phyloP scores from a whole-genome alignment of 495 filamentous ascomycete genomes.

The Tuber brumale region DNA sequence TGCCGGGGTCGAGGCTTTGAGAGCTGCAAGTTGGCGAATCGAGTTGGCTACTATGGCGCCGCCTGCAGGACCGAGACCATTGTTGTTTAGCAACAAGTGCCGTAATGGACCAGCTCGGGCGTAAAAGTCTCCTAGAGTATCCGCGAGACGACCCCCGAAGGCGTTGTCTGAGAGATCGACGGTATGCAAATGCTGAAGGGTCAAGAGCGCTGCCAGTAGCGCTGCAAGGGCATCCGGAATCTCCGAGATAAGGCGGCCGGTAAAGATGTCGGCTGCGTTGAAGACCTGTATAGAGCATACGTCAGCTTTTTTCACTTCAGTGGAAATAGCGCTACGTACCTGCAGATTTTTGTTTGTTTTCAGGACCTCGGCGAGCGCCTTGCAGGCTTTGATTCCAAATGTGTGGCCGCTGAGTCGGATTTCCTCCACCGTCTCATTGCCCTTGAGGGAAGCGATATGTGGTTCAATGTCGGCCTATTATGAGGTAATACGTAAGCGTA shows the following conservation, averaged over 20 bases:
- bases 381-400: constrained; percentile 76
- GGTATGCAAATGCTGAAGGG: constrained; percentile 74
- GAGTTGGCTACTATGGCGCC: constrained; percentile 79
- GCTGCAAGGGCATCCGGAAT: constrained; percentile 83
- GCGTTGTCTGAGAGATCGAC: constrained; percentile 97
- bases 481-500: constrained; percentile 1
- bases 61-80: constrained; percentile 88
- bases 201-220: constrained; percentile 77
- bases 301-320: neutral
- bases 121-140: constrained; percentile 77
- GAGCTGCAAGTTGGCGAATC: constrained; percentile 63
- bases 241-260: constrained; percentile 82
- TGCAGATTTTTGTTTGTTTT: constrained; percentile 70
- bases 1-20: constrained; percentile 66
- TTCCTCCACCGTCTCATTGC: constrained; percentile 69
- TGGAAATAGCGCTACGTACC: constrained; percentile 45
- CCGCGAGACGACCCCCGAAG: constrained; percentile 87
- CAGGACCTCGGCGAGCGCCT: constrained; percentile 71
- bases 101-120: constrained; percentile 76
- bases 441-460: constrained; percentile 68
- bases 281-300: constrained; percentile 52
- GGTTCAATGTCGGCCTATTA: constrained; percentile 64
- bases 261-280: constrained; percentile 96
- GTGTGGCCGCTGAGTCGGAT: constrained; percentile 84
- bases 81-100: constrained; percentile 93